phyloP scores from a whole-genome alignment of 2,329 filamentous ascomycete species.

The Colletotrichum noveboracense region DNA sequence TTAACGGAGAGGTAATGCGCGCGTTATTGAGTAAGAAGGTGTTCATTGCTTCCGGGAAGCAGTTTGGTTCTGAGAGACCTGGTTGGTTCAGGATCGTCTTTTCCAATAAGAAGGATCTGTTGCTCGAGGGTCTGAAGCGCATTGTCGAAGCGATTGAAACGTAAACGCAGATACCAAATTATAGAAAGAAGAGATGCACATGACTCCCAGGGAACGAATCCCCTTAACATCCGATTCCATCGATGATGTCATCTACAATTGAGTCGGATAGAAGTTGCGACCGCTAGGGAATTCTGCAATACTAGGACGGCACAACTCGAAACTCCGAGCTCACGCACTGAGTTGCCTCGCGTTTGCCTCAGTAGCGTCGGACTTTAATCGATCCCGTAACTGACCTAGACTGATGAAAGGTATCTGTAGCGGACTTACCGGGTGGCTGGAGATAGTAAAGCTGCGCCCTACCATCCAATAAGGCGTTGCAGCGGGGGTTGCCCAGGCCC shows the following conservation, averaged over 20 bases:
- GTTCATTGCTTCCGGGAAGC: conserved; percentile 40
- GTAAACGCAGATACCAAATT: not conserved
- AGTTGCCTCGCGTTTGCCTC: not conserved
- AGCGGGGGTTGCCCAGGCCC: not conserved
- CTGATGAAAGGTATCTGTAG: not conserved
- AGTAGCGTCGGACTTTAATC: not conserved
- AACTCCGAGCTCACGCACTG: not conserved
- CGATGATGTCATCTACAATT: not conserved
- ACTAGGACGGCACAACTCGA: not conserved
- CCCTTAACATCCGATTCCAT: not conserved
- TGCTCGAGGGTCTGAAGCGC: conserved; percentile 29
- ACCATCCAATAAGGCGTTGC: not conserved
- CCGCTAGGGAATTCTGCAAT: not conserved
- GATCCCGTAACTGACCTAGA: not conserved
- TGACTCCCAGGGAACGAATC: not conserved
- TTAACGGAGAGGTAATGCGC: not conserved
- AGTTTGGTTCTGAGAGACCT: conserved; percentile 41
- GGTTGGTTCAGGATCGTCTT: conserved; percentile 47
- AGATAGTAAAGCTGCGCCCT: not conserved
- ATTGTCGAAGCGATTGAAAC: not conserved
- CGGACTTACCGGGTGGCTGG: not conserved
- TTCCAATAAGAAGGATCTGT: conserved; percentile 33
- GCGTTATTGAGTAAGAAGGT: conserved; percentile 33
- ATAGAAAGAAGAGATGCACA: not conserved
- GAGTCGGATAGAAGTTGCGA: not conserved